Base-by-base conservation (phyloP, 805 yeast genomes). In the Cyberlindnera meyerae region DNA sequence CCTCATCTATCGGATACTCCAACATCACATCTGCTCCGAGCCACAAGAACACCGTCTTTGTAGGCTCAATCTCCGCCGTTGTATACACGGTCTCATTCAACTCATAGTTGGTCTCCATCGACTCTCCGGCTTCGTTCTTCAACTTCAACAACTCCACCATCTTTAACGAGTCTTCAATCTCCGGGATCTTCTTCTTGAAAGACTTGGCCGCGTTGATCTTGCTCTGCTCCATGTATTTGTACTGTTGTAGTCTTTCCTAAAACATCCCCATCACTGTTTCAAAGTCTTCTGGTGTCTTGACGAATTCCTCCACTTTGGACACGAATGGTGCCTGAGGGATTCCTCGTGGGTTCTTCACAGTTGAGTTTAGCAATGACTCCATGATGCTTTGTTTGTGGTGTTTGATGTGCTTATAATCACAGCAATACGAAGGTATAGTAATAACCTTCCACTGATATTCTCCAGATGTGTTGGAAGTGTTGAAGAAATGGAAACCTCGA, bases 21-120 rank as follows among this genome's bases (percentile, higher is more conserved):
- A 93, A 69, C 97, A 93, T 90, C 8, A 90, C 89, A 50, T 88
- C 95, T 0, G 98, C 98, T 9, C 98, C 98, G n/a, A 93, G 70
- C 98, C 98, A 93, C 32, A 93, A 67, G 45, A 78, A 78, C 2
- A 93, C 97, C 20, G 72, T 73, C 24, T 78, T 70, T 6, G 76
- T 66, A 18, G 77, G 71, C 27, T 75, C 76, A 22, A 93, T 68
- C 25, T 68, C 70, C 1, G 98, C 98, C 40, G 77, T 77, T 7
- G 97, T 83, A 57, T 77, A 90, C 27, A 93, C 70, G 0, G 98
- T 90, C 55, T 93, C 97, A 60, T 93, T 90, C 53, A 93, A 71
- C 60, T 89, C 96, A 56, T 85, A 93, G 57, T 83, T 82, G n/a
- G 88, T 77, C 35, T 75, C 79, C 24, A 84, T 61, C n/a, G 61